Percentiles rank a stretch among this genome's conserved stretches.
phyloP scores from a whole-genome alignment of 1,139 yeast species.

The Lodderomyces parapsilosis region DNA sequence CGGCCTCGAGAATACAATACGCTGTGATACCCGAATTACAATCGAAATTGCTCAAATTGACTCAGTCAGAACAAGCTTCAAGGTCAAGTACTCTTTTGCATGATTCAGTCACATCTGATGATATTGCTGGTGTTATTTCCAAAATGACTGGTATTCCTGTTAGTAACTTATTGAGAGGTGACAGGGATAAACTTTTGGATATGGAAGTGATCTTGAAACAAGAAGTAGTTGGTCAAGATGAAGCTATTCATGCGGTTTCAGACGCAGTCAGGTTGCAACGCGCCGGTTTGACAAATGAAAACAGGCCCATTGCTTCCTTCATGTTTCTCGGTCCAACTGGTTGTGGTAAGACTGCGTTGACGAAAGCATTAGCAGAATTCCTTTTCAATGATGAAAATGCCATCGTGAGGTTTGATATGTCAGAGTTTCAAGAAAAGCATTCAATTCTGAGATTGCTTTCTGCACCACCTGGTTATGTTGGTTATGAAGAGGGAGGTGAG shows the following conservation, averaged over 20 bases:
- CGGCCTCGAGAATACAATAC: slow-evolving; percentile 88
- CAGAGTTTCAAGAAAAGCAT: slow-evolving; percentile 95
- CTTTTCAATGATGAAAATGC: slow-evolving; percentile 84
- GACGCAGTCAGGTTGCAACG: slow-evolving; percentile 95
- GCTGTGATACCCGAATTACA: slow-evolving; percentile 81
- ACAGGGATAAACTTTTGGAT: slow-evolving; percentile 80
- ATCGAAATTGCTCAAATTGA: slow-evolving; percentile 45
- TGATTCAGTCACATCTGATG: slow-evolving; percentile 92
- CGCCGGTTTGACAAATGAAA: slow-evolving; percentile 92
- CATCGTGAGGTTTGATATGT: slow-evolving; percentile 92
- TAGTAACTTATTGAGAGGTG: slow-evolving; percentile 89
- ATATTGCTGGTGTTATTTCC: slow-evolving; percentile 87
- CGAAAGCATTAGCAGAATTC: slow-evolving; percentile 89
- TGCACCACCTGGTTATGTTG: slow-evolving; percentile 97
- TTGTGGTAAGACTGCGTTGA: slow-evolving; percentile 94
- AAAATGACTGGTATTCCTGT: slow-evolving; percentile 97
- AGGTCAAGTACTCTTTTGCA: slow-evolving; percentile 53
- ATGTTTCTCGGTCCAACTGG: slow-evolving; percentile 98
- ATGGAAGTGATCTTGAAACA: slow-evolving; percentile 80
- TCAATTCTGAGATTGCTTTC: slow-evolving; percentile 88
- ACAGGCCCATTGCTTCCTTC: slow-evolving; percentile 93
- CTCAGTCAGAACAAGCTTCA: slow-evolving; percentile 29
- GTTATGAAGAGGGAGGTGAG: slow-evolving; percentile 95
- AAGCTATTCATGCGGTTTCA: slow-evolving; percentile 83
- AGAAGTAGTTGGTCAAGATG: slow-evolving; percentile 93